These are phyloP conservation scores for Yamadazyma atmosphaerica DNA, from an alignment of 1,139 yeast genomes.

Conservation along the genomic window DNA sequence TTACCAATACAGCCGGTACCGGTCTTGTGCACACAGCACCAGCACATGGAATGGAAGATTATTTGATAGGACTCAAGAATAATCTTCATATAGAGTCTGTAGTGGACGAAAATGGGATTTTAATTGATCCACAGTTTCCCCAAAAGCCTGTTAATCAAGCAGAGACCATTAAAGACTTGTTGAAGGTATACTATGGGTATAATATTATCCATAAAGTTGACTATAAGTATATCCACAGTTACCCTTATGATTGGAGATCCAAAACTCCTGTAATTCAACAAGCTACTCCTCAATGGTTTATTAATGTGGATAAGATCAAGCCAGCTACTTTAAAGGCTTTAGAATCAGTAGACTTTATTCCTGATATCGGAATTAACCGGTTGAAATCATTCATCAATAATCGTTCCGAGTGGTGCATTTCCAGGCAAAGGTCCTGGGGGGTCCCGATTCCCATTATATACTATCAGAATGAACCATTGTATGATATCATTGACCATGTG, in stretches of 20 bases:
- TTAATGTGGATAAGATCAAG: constrained; percentile 78
- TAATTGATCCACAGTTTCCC: constrained; percentile 44
- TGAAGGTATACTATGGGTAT: constrained; percentile 39
- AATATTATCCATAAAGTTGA: constrained; percentile 52
- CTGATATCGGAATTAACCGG: constrained; percentile 70
- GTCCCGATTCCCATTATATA: constrained; percentile 93
- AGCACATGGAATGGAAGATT: constrained; percentile 97
- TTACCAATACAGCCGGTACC: constrained; percentile 80
- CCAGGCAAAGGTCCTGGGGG: constrained; percentile 98
- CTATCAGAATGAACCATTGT: constrained; percentile 55
- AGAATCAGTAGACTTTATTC: constrained; percentile 64
- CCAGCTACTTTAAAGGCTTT: constrained; percentile 59
- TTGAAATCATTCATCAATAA: constrained; percentile 69
- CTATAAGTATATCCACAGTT: constrained; percentile 68
- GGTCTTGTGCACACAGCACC: constrained; percentile 98
- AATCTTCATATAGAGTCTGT: constrained; percentile 67
- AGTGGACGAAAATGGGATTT: constrained; percentile 74
- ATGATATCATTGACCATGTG: constrained; percentile 55
- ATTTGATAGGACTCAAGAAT: constrained; percentile 61
- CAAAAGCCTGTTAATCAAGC: constrained; percentile 55
- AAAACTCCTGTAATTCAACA: constrained; percentile 93
- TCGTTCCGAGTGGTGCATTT: constrained; percentile 96
- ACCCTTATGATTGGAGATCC: constrained; percentile 97
- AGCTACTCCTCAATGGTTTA: constrained; percentile 97
- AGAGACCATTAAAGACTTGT: constrained; percentile 47